Conservation (phyloP, 2,329 filamentous ascomycete genomes). For the Hansfordia pulvinata region DNA sequence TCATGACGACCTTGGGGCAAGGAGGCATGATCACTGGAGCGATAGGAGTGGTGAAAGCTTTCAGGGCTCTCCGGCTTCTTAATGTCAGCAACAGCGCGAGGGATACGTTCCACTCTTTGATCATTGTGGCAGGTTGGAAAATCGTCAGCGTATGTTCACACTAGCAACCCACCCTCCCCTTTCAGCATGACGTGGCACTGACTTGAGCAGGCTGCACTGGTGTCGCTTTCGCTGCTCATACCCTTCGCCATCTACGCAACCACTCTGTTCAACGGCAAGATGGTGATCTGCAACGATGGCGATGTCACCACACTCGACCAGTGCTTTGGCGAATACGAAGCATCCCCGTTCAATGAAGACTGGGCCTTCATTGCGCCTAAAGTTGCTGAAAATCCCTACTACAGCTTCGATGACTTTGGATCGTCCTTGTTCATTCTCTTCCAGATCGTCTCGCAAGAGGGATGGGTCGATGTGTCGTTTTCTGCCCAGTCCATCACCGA, state of each 20-base stretch:
- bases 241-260: conserved; percentile 94
- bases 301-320: conserved; percentile 41
- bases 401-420: conserved; percentile 91
- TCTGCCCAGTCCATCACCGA: conserved; percentile 72
- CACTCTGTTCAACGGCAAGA: conserved; percentile 78
- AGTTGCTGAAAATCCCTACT: conserved; percentile 68
- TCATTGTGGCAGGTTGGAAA: conserved; percentile 90
- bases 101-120: conserved; percentile 92
- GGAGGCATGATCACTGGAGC: conserved; percentile 79
- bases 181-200: conserved; percentile 4
- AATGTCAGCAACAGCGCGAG: conserved; percentile 94
- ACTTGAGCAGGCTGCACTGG: conserved; percentile 56
- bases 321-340: conserved; percentile 76
- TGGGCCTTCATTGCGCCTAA: conserved; percentile 81
- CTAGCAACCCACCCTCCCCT: background rate
- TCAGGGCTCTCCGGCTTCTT: conserved; percentile 78
- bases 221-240: conserved; percentile 85
- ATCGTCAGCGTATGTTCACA: conserved; percentile 58
- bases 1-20: conserved; percentile 66
- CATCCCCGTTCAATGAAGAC: conserved; percentile 53
- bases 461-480: conserved; percentile 91
- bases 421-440: conserved; percentile 90
- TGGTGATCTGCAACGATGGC: conserved; percentile 69
- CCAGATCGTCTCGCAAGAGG: conserved; percentile 97
- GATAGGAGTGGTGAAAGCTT: conserved; percentile 86